Percentiles rank a stretch among this genome's conserved stretches.
Conservation (phyloP, 1,284 basidiomycete species). For the Lignosus rhinocerotis region DNA sequence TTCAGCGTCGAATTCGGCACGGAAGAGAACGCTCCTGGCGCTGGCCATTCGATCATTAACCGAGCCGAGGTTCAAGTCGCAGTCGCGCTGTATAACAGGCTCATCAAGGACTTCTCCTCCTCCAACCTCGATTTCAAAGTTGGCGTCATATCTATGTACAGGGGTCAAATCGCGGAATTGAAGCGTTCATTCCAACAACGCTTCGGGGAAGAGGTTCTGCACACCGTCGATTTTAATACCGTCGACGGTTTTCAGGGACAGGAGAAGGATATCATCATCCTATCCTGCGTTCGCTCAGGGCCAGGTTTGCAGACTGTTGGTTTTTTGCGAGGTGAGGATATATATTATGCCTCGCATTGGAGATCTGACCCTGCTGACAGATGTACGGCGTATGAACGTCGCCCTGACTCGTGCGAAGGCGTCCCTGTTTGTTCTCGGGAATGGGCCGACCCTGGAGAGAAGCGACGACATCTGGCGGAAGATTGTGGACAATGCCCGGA, state of each 20-base stretch:
- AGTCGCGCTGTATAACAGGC: slow-evolving; percentile 75
- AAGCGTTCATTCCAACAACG: slow-evolving; percentile 68
- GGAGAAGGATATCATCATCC: slow-evolving; percentile 95
- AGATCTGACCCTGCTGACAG: slow-evolving; percentile 37
- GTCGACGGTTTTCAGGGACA: slow-evolving; percentile 99
- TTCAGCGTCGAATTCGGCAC: slow-evolving; percentile 72
- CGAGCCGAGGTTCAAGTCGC: slow-evolving; percentile 76
- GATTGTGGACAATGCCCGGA: slow-evolving; percentile 77
- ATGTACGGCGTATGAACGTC: slow-evolving; percentile 94
- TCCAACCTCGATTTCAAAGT: slow-evolving; percentile 77
- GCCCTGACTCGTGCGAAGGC: slow-evolving; percentile 95
- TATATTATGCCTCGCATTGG: slow-evolving; percentile 5
- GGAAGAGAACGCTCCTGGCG: slow-evolving; percentile 49
- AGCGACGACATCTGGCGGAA: slow-evolving; percentile 81
- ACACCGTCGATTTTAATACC: slow-evolving; percentile 91
- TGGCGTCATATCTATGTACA: slow-evolving; percentile 95
- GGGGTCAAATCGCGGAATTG: slow-evolving; percentile 85
- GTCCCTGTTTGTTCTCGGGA: slow-evolving; percentile 92
- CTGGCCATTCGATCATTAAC: slow-evolving; percentile 77
- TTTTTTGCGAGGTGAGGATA: slow-evolving; percentile 74
- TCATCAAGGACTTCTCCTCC: slow-evolving; percentile 66
- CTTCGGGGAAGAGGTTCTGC: slow-evolving; percentile 75
- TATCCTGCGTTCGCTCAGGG: slow-evolving; percentile 91
- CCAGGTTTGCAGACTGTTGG: slow-evolving; percentile 82
- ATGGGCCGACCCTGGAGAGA: slow-evolving; percentile 84